phyloP scores from a whole-genome alignment of 306 rosid species.

The Luffa aegyptiaca region DNA sequence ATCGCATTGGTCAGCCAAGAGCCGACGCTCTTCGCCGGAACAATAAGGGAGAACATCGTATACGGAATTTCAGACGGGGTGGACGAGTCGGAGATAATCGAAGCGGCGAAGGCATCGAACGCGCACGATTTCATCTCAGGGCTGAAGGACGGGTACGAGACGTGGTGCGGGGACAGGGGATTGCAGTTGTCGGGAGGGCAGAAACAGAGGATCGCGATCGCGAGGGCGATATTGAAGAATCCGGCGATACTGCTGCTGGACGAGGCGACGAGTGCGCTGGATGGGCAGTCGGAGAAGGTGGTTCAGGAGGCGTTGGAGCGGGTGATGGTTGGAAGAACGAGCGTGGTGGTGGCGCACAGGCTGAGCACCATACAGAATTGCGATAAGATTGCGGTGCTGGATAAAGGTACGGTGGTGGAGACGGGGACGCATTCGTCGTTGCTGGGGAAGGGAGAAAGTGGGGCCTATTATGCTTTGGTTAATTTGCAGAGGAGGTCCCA shows the following conservation, averaged over 20 bases:
- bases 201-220: conserved; percentile 86
- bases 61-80: conserved; percentile 34
- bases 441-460: conserved; percentile 44
- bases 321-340: conserved; percentile 85
- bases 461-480: conserved; percentile 57
- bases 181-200: conserved; percentile 82
- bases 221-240: conserved; percentile 66
- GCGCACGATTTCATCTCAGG: conserved; percentile 82
- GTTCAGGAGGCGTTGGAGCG: conserved; percentile 77
- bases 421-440: conserved; percentile 58
- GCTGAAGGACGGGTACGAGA: conserved; percentile 56
- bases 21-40: conserved; percentile 64
- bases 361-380: conserved; percentile 70
- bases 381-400: conserved; percentile 60
- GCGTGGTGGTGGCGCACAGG: conserved; percentile 91
- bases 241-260: conserved; percentile 57
- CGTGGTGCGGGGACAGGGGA: conserved; percentile 77
- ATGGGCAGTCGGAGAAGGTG: conserved; percentile 64
- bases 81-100: conserved; percentile 48
- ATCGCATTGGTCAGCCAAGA: conserved; percentile 86
- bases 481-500: conserved; percentile 33
- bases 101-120: conserved; percentile 65
- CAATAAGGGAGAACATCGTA: conserved; percentile 54
- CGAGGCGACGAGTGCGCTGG: conserved; percentile 86
- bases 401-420: conserved; percentile 70